These are phyloP conservation scores for Cyberlindnera veronae DNA, from an alignment of 805 yeast genomes.

Conservation along the genomic window DNA sequence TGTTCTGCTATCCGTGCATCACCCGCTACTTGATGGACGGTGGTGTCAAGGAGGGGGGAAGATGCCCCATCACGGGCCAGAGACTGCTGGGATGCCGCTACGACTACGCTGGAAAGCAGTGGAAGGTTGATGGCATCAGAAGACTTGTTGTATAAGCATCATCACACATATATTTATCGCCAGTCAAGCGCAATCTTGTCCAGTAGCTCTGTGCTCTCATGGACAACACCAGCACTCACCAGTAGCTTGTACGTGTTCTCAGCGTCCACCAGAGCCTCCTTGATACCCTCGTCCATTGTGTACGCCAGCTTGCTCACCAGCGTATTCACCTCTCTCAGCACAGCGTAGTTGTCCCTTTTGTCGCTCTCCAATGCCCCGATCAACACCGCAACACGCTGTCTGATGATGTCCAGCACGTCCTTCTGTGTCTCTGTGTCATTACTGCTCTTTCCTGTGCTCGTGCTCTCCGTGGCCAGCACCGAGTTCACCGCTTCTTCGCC, in stretches of 20 bases:
- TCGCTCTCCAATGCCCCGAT: conserved; percentile 2
- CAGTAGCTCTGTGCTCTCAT: conserved; percentile 13
- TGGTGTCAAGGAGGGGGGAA: conserved; percentile 49
- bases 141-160: conserved; percentile 55
- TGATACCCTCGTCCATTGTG: conserved; percentile 16
- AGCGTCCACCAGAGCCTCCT: conserved; percentile 16
- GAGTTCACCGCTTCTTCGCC: conserved; percentile 17
- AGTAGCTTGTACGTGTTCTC: conserved; percentile 24
- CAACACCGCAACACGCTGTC: conserved; percentile 2
- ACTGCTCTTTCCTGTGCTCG: conserved; percentile 7
- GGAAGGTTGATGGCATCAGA: conserved; percentile 76
- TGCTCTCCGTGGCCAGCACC: conserved; percentile 8
- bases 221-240: conserved; percentile 16
- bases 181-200: conserved; percentile 3
- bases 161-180: no score
- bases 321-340: conserved; percentile 18
- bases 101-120: conserved; percentile 51
- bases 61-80: conserved; percentile 82
- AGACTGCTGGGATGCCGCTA: conserved; percentile 68
- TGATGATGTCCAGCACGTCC: conserved; percentile 10
- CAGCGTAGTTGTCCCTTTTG: conserved; percentile 3
- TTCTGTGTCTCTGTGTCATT: conserved; percentile 9
- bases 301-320: conserved; percentile 23
- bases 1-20: conserved; percentile 86
- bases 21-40: conserved; percentile 54